phyloP scores from a whole-genome alignment of 768 basidiomycete genomes.

The Suillus luteus region DNA sequence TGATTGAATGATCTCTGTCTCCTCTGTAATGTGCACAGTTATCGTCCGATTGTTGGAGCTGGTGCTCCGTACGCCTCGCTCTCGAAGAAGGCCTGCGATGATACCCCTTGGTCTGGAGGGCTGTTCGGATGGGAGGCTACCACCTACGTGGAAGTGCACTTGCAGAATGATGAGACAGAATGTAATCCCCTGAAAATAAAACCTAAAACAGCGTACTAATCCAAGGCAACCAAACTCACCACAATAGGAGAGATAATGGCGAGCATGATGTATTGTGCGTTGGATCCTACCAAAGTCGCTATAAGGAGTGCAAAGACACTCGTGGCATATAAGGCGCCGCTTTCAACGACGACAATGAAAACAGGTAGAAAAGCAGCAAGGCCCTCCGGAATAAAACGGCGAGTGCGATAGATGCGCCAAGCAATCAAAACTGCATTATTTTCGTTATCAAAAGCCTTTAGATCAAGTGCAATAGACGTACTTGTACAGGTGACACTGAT shows the following conservation, averaged over 20 bases:
- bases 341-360: not conserved
- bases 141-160: slow-evolving; percentile 2
- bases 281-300: not conserved
- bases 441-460: not conserved
- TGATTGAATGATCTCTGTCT: not conserved
- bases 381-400: not conserved
- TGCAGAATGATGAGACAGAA: slow-evolving; percentile 1
- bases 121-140: not conserved
- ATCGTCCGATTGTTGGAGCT: not conserved
- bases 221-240: not conserved
- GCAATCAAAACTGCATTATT: not conserved
- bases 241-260: not conserved
- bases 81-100: not conserved
- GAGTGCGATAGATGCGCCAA: not conserved
- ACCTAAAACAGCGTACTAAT: not conserved
- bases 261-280: not conserved
- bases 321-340: slow-evolving; percentile 1
- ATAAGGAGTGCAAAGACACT: not conserved
- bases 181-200: not conserved
- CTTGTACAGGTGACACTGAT: not conserved
- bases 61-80: not conserved
- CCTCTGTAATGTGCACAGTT: not conserved
- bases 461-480: not conserved
- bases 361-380: not conserved
- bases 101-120: not conserved